Conservation (phyloP, 2,329 filamentous ascomycete species). For the Aspergillus glaucus region DNA sequence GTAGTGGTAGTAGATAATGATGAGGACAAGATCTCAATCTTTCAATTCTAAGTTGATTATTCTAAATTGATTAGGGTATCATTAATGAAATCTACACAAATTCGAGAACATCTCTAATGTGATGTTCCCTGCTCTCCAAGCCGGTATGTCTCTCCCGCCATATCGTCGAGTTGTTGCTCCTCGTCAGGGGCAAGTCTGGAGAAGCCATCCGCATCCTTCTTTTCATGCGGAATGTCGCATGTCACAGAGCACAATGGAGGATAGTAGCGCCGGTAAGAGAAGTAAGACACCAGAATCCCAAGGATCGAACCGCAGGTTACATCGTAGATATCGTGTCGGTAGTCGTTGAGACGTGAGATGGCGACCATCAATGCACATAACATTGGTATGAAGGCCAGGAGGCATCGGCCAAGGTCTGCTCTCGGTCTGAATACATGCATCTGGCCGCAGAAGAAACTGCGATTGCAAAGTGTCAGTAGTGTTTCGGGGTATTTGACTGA, state of each 20-base stretch:
- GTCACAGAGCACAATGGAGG: slow-evolving; percentile 44
- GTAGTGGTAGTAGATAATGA: neutral
- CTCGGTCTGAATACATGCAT: slow-evolving; percentile 54
- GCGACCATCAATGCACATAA: slow-evolving; percentile 55
- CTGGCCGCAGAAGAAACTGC: slow-evolving; percentile 46
- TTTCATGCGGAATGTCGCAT: slow-evolving; percentile 49
- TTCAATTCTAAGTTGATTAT: neutral
- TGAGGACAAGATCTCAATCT: neutral
- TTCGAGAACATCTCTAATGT: slow-evolving; percentile 1
- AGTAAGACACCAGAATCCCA: slow-evolving; percentile 50
- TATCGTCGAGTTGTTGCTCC: slow-evolving; percentile 22
- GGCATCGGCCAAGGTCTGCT: slow-evolving; percentile 50
- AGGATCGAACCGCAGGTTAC: slow-evolving; percentile 52
- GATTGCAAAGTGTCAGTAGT: neutral
- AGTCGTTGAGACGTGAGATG: slow-evolving; percentile 57
- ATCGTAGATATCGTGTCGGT: slow-evolving; percentile 59
- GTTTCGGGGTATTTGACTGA: no score
- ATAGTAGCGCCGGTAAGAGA: slow-evolving; percentile 57
- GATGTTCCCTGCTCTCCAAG: slow-evolving; percentile 14
- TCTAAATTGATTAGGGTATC: slow-evolving; percentile 1
- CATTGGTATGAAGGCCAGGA: slow-evolving; percentile 51
- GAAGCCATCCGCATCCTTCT: slow-evolving; percentile 21
- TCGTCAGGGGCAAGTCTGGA: slow-evolving; percentile 25
- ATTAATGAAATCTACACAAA: neutral
- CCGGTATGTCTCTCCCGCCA: slow-evolving; percentile 18